Conservation (phyloP, 2,329 filamentous ascomycete species). For the Rutstroemia sp. region DNA sequence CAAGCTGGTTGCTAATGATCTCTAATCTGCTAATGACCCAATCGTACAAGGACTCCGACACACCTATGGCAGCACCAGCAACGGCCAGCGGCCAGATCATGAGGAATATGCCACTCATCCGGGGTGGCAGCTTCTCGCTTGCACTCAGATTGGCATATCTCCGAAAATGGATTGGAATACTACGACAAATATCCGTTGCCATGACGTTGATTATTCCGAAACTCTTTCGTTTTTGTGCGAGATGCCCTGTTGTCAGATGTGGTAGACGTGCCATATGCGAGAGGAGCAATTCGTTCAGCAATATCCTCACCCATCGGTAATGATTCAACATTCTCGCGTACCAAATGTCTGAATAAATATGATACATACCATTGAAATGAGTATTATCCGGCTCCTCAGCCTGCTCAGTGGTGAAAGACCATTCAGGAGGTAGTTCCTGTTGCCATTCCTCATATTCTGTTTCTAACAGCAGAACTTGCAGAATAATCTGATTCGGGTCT, state of each 20-base stretch:
- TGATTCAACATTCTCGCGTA: conserved; percentile 20
- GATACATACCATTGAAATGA: conserved; percentile 13
- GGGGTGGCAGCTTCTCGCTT: conserved; percentile 1
- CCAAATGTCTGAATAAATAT: conserved; percentile 22
- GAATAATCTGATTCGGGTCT: conserved; percentile 8
- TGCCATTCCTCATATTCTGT: conserved; percentile 17
- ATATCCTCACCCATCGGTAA: conserved; percentile 21
- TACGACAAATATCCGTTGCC: conserved; percentile 20
- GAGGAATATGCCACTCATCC: conserved; percentile 16
- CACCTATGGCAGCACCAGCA: conserved; percentile 17
- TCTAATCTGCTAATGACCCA: conserved; percentile 17
- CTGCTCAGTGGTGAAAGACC: conserved; percentile 8
- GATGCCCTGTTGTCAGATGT: conserved; percentile 6
- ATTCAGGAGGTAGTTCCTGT: conserved; percentile 14
- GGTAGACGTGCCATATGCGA: conserved; percentile 11
- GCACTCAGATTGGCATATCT: background rate
- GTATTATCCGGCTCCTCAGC: background rate
- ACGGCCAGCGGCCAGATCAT: conserved; percentile 19
- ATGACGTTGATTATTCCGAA: conserved; percentile 14
- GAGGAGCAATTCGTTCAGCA: conserved; percentile 20
- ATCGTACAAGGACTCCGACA: conserved; percentile 16
- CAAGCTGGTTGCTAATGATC: conserved; percentile 18
- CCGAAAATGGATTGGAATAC: conserved; percentile 15
- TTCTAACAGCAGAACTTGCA: conserved; percentile 13
- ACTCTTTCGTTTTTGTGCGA: conserved; percentile 12